Evolutionary conservation across 139 green algal genomes (phyloP), one percentile per base, ranked within the genome.

Genomic region (Eudorina sp.): DNA sequence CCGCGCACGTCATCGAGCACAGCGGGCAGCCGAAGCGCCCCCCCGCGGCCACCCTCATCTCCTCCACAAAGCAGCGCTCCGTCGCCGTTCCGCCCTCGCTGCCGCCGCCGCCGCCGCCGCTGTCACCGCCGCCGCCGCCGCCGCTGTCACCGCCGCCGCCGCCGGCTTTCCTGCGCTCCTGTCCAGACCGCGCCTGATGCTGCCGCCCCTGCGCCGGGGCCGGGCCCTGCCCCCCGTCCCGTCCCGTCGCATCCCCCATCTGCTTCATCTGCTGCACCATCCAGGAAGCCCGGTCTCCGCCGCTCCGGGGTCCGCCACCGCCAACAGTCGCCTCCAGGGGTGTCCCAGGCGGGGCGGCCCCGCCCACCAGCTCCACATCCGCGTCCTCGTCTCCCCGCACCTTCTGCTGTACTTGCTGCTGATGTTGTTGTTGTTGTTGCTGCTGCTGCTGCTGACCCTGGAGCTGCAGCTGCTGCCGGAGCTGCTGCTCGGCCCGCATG

Each of bases 261-360:
- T 34, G n/a, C 40, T 16, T 55, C 41, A 83, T 68, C 29, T 76
- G 80, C 58, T 76, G 43, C 45, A 77, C 43, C 80, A 86, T 86
- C 80, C 80, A 86, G 0, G 13, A 29, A 0, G 58, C 77, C 2
- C 36, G 53, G 13, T 64, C 45, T 18, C 29, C 36, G 53, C 75
- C n/a, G 75, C 51, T 36, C 19, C 53, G 25, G 7, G 0, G 1
- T 55, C 38, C 27, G 29, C 25, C 43, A 41, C 29, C 38, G 13
- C 31, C 55, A 21, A 38, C 7, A 38, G 40, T 27, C 41, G 48
- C 21, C 53, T 51, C 53, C 38, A n/a, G n/a, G n/a, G n/a, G n/a
- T n/a, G n/a, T n/a, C n/a, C n/a, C n/a, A n/a, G 58, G 41, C 29
- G 41, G 13, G n/a, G 38, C 58, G 27, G 38, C 77, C 16, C 21